Evolutionary conservation across 2,329 filamentous ascomycete genomes (phyloP).

Genomic region (Pseudogymnoascus sp.): DNA sequence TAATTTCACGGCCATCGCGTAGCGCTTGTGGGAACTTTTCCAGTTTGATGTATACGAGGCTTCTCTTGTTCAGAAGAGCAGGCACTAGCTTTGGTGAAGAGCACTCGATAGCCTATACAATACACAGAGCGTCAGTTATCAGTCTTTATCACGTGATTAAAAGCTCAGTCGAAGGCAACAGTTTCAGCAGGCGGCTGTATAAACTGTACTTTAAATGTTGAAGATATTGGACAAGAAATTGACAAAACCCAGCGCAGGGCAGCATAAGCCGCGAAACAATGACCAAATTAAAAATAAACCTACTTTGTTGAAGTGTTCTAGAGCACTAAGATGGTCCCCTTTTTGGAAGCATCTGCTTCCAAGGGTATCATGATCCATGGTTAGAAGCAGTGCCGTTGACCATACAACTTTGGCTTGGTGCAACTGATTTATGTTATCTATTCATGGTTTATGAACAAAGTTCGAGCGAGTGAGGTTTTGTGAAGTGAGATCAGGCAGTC

Average conservation of each 20-base stretch:
- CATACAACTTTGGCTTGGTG: not conserved
- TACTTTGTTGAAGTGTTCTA: constrained; percentile 25
- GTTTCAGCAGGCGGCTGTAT: not conserved
- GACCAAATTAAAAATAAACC: constrained; percentile 11
- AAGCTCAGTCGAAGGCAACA: not conserved
- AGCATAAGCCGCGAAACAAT: not conserved
- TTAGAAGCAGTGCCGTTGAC: not conserved
- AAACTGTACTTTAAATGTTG: not conserved
- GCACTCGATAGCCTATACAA: constrained; percentile 17
- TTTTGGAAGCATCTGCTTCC: constrained; percentile 25
- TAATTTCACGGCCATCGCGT: constrained; percentile 27
- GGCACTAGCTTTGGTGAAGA: constrained; percentile 11
- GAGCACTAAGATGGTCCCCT: constrained; percentile 23
- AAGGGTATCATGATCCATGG: constrained; percentile 21
- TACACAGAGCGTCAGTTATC: constrained; percentile 6
- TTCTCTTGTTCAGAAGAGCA: constrained; percentile 28
- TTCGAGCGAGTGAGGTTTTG: not conserved
- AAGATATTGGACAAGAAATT: not conserved
- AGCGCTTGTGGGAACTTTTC: constrained; percentile 23
- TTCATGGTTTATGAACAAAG: not conserved
- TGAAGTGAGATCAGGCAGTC: not conserved
- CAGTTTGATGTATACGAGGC: constrained; percentile 29
- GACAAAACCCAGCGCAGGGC: not conserved
- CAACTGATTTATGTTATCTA: not conserved
- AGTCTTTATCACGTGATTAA: not conserved